These are phyloP conservation scores for Cutaneotrichosporon sp. DNA, from an alignment of 1,284 basidiomycete species.

Conservation along the genomic window DNA sequence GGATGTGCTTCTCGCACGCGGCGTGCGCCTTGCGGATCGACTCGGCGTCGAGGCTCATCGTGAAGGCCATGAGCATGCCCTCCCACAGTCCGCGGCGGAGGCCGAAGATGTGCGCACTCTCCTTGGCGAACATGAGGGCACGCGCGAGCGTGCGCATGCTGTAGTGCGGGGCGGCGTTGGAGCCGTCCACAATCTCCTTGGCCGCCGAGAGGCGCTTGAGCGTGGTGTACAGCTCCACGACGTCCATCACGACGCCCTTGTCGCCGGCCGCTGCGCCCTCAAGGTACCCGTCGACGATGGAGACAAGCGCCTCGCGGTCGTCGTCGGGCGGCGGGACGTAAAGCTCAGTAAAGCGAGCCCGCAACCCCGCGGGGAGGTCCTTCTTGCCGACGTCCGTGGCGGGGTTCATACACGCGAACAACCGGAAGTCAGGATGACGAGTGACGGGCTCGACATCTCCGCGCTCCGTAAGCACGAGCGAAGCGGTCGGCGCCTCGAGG, in stretches of 20 bases:
- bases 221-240: conserved; percentile 85
- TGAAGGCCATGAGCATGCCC: conserved; percentile 96
- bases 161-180: conserved; percentile 93
- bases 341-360: conserved; percentile 92
- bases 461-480: conserved; percentile 90
- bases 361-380: conserved; percentile 86
- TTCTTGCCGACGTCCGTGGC: conserved; percentile 99
- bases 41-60: conserved; percentile 83
- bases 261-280: conserved; percentile 81
- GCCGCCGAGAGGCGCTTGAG: conserved; percentile 77
- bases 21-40: conserved; percentile 69
- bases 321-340: conserved; percentile 92
- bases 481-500: conserved; percentile 79
- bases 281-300: conserved; percentile 89
- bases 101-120: conserved; percentile 75
- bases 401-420: conserved; percentile 99
- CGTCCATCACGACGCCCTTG: conserved; percentile 81
- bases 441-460: conserved; percentile 88
- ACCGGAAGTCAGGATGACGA: conserved; percentile 92
- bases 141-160: conserved; percentile 95
- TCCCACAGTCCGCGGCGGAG: conserved; percentile 90
- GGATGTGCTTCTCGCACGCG: conserved; percentile 76
- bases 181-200: conserved; percentile 89
- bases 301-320: conserved; percentile 85
- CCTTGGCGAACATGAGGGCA: conserved; percentile 86